Evolutionary conservation across 345 rosid species (phyloP).

Genomic region (Aethionema arabicum): DNA sequence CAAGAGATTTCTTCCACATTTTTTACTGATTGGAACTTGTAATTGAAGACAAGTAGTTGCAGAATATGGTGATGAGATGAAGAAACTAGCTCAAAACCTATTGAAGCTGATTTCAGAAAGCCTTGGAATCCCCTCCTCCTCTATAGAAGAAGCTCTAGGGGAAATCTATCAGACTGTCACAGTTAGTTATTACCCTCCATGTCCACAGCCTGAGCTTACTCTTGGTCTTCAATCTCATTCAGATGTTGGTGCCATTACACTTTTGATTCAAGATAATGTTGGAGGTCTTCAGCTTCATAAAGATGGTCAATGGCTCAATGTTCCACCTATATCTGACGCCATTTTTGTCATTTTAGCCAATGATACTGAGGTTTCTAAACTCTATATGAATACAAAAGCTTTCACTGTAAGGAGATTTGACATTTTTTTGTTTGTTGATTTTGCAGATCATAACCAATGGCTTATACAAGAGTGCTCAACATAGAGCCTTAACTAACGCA

Average conservation of each 20-base stretch:
- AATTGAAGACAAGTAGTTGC: constrained; percentile 45
- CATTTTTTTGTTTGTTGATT: background rate
- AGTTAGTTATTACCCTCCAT: constrained; percentile 81
- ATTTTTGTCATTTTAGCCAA: constrained; percentile 72
- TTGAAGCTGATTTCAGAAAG: constrained; percentile 67
- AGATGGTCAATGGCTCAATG: constrained; percentile 62
- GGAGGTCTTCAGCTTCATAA: constrained; percentile 78
- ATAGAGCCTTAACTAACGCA: constrained; percentile 71
- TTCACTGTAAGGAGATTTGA: constrained; percentile 2
- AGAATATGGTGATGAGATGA: constrained; percentile 64
- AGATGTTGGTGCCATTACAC: constrained; percentile 77
- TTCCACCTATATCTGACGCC: constrained; percentile 58
- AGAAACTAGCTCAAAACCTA: constrained; percentile 54
- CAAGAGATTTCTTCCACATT: no score
- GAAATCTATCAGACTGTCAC: constrained; percentile 87
- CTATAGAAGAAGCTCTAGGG: constrained; percentile 64
- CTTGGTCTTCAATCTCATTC: constrained; percentile 93
- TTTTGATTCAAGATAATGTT: constrained; percentile 79
- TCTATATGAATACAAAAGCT: no score
- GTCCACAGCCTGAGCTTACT: constrained; percentile 84
- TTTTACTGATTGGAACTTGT: background rate
- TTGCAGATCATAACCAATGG: constrained; percentile 82
- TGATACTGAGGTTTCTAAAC: constrained; percentile 66
- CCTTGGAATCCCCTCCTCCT: constrained; percentile 46
- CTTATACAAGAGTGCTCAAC: constrained; percentile 61